phyloP scores from a whole-genome alignment of 2,329 filamentous ascomycete genomes.

The Aspergillus felis region DNA sequence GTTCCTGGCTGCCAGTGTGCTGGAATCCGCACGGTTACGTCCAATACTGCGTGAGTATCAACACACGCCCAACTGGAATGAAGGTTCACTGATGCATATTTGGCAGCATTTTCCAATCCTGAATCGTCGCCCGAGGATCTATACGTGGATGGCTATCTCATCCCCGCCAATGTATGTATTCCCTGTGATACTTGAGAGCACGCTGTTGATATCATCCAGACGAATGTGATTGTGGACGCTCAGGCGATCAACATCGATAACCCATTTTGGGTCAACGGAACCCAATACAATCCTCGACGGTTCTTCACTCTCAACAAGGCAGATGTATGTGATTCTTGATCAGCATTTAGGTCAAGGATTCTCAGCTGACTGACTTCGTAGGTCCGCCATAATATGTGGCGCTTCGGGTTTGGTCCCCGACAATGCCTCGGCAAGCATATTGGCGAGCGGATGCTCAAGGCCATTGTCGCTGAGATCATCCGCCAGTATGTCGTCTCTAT shows the following conservation, averaged over 20 bases:
- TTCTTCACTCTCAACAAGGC: neutral
- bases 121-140: neutral
- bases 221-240: neutral
- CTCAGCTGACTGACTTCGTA: neutral
- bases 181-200: too few species aligned
- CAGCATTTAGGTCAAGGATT: neutral
- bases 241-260: neutral
- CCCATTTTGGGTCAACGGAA: neutral
- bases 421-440: neutral
- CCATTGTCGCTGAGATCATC: neutral
- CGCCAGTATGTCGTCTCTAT: neutral
- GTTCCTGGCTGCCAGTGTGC: neutral
- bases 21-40: neutral
- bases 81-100: neutral
- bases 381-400: neutral
- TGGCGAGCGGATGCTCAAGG: neutral
- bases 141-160: neutral
- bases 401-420: neutral
- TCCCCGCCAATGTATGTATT: neutral
- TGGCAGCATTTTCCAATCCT: neutral
- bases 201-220: neutral
- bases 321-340: neutral
- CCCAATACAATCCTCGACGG: neutral
- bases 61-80: neutral
- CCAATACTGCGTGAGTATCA: neutral